Evolutionary conservation across 495 filamentous ascomycete species (phyloP).

Genomic region (Talaromyces trachyspermus): DNA sequence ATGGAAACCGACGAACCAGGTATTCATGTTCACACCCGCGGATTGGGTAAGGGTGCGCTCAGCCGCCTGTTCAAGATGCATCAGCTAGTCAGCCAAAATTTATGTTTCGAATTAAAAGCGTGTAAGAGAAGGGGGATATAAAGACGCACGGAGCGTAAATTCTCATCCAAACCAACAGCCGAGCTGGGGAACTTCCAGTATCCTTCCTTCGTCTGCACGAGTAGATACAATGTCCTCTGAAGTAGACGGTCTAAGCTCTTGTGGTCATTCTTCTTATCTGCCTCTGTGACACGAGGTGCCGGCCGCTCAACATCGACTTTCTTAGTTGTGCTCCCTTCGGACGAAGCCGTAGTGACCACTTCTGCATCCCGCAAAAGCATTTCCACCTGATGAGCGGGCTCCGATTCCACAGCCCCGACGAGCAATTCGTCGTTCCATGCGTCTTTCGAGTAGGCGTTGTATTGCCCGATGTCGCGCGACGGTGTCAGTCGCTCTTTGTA

Average conservation of each 20-base stretch:
- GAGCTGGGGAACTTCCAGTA: slow-evolving; percentile 75
- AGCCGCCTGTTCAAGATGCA: slow-evolving; percentile 55
- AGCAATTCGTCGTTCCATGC: slow-evolving; percentile 92
- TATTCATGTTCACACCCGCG: slow-evolving; percentile 95
- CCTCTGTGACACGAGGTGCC: slow-evolving; percentile 63
- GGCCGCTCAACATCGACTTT: slow-evolving; percentile 67
- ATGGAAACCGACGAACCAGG: slow-evolving; percentile 89
- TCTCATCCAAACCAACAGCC: slow-evolving; percentile 59
- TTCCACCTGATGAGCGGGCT: slow-evolving; percentile 53
- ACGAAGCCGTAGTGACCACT: slow-evolving; percentile 53
- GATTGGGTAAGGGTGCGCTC: slow-evolving; percentile 66
- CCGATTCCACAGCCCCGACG: slow-evolving; percentile 56
- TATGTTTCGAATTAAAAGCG: not conserved
- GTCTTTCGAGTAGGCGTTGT: slow-evolving; percentile 68
- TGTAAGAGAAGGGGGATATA: not conserved
- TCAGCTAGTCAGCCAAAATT: slow-evolving; percentile 10
- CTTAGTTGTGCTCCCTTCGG: slow-evolving; percentile 52
- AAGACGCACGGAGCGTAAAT: slow-evolving; percentile 65
- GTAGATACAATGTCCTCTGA: slow-evolving; percentile 74
- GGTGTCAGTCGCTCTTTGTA: slow-evolving; percentile 63
- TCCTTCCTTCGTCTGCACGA: slow-evolving; percentile 62
- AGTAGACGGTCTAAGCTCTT: slow-evolving; percentile 71
- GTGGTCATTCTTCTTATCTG: slow-evolving; percentile 66
- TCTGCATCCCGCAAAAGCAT: slow-evolving; percentile 72
- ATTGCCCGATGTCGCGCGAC: slow-evolving; percentile 77